These are phyloP conservation scores for Nannochloris sp. DNA, from an alignment of 139 green algal genomes.

Conservation along the genomic window DNA sequence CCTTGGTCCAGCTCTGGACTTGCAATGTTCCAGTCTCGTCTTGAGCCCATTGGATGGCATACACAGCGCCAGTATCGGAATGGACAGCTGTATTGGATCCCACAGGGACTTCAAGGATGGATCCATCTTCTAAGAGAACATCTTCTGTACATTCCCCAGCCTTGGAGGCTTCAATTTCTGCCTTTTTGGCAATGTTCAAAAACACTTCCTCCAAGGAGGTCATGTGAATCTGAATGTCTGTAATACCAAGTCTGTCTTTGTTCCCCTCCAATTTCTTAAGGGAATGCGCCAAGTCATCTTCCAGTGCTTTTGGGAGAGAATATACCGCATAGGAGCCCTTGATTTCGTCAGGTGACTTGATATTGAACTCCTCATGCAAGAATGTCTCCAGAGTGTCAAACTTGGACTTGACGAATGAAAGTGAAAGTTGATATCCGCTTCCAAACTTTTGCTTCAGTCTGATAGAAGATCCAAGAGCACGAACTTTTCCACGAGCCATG, in stretches of 20 bases:
- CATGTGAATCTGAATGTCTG: slow-evolving; percentile 60
- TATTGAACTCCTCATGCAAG: slow-evolving; percentile 16
- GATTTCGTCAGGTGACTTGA: slow-evolving; percentile 47
- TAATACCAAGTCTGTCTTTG: slow-evolving; percentile 39
- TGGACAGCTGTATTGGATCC: slow-evolving; percentile 37
- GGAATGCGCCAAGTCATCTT: slow-evolving; percentile 45
- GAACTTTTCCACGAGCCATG: slow-evolving; percentile 79
- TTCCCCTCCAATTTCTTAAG: slow-evolving; percentile 46
- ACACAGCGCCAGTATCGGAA: slow-evolving; percentile 19
- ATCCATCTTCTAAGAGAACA: slow-evolving; percentile 37
- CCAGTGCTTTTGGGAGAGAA: slow-evolving; percentile 43
- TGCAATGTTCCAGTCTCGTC: slow-evolving; percentile 54
- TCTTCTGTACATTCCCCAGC: slow-evolving; percentile 22
- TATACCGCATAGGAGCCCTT: slow-evolving; percentile 53
- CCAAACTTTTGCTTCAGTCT: slow-evolving; percentile 88
- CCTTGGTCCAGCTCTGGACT: slow-evolving; percentile 24
- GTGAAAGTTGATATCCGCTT: slow-evolving; percentile 53
- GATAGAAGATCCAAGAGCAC: slow-evolving; percentile 68
- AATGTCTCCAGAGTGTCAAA: slow-evolving; percentile 6
- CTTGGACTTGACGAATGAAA: slow-evolving; percentile 13
- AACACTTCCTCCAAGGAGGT: slow-evolving; percentile 70
- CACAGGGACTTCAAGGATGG: slow-evolving; percentile 29
- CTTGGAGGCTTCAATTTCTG: slow-evolving; percentile 53
- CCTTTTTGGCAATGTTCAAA: slow-evolving; percentile 62
- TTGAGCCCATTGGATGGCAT: slow-evolving; percentile 51